Percentiles rank a stretch among this genome's conserved stretches.
Conservation (phyloP, 1,284 basidiomycete genomes). For the Omphalotus olearius region DNA sequence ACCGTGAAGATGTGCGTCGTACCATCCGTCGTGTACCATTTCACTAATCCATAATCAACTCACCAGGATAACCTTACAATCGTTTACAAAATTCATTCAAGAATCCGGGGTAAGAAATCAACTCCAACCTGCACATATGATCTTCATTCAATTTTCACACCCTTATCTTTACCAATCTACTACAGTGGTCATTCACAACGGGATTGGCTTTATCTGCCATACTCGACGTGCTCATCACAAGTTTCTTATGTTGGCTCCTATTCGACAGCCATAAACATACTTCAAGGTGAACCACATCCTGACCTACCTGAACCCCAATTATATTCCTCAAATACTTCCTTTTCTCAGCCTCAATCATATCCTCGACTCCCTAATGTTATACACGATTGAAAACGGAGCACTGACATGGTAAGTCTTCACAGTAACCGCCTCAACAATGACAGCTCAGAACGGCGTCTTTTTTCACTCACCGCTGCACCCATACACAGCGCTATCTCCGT, state of each 20-base stretch:
- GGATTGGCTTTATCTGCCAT: slow-evolving; percentile 44
- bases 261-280: slow-evolving; percentile 27
- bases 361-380: slow-evolving; percentile 46
- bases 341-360: slow-evolving; percentile 41
- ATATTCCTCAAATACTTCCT: not conserved
- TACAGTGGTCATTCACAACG: slow-evolving; percentile 45
- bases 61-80: too few relatives aligned
- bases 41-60: too few relatives aligned
- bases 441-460: too few relatives aligned
- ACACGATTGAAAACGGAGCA: slow-evolving; percentile 49
- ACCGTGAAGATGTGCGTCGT: too few relatives aligned
- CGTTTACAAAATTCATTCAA: not conserved
- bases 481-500: slow-evolving; percentile 29
- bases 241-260: slow-evolving; percentile 40
- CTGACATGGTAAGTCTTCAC: slow-evolving; percentile 36
- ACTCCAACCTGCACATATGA: slow-evolving; percentile 3
- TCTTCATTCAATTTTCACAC: slow-evolving; percentile 17
- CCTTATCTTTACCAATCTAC: too few relatives aligned
- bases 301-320: slow-evolving; percentile 10
- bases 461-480: too few relatives aligned
- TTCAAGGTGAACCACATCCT: not conserved
- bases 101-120: not conserved
- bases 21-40: too few relatives aligned
- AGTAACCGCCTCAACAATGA: not conserved
- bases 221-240: slow-evolving; percentile 45